Percentiles rank a stretch among this genome's conserved stretches.
phyloP scores from a whole-genome alignment of 768 basidiomycete genomes.

The Rhodosporidiobolus odoratus region DNA sequence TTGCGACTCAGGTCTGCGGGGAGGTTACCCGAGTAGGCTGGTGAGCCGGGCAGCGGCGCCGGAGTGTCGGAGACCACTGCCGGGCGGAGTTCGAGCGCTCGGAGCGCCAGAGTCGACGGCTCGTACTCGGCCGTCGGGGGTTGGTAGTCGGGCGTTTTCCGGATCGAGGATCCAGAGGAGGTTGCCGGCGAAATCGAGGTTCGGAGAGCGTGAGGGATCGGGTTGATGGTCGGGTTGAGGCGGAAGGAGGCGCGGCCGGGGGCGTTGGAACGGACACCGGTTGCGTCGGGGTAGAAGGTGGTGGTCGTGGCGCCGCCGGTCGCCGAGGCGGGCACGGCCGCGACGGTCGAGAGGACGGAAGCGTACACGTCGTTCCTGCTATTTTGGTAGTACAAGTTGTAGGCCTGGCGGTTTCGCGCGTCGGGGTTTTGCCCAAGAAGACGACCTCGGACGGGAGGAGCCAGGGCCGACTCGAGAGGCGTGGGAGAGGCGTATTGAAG shows the following conservation, averaged over 20 bases:
- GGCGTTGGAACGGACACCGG: conserved; percentile 20
- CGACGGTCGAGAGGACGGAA: conserved; percentile 29
- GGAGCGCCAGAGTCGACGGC: conserved; percentile 19
- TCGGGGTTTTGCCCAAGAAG: conserved; percentile 24
- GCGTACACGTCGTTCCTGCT: conserved; percentile 4
- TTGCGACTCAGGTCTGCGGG: conserved; percentile 8
- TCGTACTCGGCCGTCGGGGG: conserved; percentile 31
- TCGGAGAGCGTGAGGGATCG: background rate
- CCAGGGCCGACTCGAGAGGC: conserved; percentile 32
- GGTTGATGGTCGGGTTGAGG: conserved; percentile 22
- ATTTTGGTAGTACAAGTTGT: background rate
- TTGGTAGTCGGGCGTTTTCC: conserved; percentile 5
- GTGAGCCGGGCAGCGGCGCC: conserved; percentile 10
- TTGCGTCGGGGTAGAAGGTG: conserved; percentile 36
- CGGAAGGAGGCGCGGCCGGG: conserved; percentile 34
- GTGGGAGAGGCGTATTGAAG: conserved; percentile 34
- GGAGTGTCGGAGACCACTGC: background rate
- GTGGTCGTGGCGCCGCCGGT: conserved; percentile 3
- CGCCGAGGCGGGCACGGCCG: conserved; percentile 4
- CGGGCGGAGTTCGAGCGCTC: conserved; percentile 9
- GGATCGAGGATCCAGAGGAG: background rate
- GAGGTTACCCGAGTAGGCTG: conserved; percentile 17
- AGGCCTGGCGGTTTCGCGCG: background rate
- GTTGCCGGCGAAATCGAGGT: background rate
- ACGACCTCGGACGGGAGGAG: conserved; percentile 30